Base-by-base conservation (phyloP, 495 filamentous ascomycete genomes). In the Aspergillus cavernicola region DNA sequence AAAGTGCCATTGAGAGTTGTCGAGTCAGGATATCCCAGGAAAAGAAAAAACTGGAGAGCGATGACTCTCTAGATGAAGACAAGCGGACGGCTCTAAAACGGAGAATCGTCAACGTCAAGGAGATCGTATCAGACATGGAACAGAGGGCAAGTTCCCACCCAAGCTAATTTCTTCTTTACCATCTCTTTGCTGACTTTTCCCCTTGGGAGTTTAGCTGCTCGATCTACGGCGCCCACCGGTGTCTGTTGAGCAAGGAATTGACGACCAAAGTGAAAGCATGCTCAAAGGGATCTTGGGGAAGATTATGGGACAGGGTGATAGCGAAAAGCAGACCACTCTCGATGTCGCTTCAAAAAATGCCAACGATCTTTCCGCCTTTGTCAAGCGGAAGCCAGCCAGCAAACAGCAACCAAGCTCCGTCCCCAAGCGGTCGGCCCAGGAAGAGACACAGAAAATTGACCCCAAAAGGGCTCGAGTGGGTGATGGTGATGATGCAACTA, bases 121-220 rank as follows among this genome's bases (percentile, higher is more conserved):
- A 95, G 32, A 85, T 96, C 45, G 78, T 95, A 32, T 79, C 76
- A 35, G 90, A 96, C 60, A 92, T 96, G 89, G 85, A 95, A 73
- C 83, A 86, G 70, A 72, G 87, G 65, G 85, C 88, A 75, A 78
- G 75, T 70, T 16, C 4, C 15, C 13, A 13, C 8, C 20, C 50
- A 69, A 13, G 19, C 2, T 5, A 28, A 9, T 20, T 6, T 52
- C 33, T n/a, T n/a, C n/a, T n/a, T n/a, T n/a, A n/a, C n/a, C n/a
- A n/a, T n/a, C n/a, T n/a, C n/a, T n/a, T 15, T 54, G 55, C 61
- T 64, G 57, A 46, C 50, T 56, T 56, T 48, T 37, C 55, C 56
- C 62, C 60, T 59, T 39, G n/a, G n/a, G n/a, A n/a, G n/a, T n/a
- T 46, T 52, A 89, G 85, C 82, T 96, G 40, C 59, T 78, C 44